These are phyloP conservation scores for Candida methanosorbosa DNA, from an alignment of 805 yeast species.

Conservation along the genomic window DNA sequence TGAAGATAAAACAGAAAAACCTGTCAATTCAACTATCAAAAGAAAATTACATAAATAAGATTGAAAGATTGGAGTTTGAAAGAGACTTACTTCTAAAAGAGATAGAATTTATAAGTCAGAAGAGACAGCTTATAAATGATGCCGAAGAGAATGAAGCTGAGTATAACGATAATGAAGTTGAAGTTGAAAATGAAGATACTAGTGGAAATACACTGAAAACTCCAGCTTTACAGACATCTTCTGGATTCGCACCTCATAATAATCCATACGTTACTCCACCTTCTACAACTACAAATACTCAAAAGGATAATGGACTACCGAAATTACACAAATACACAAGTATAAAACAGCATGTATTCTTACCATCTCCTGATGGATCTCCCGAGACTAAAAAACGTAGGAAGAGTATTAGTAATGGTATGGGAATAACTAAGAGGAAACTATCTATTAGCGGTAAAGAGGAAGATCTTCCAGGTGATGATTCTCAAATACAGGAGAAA, in stretches of 20 bases:
- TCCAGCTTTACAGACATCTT: neutral
- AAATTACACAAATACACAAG: neutral
- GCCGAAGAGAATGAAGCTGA: neutral
- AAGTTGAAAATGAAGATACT: neutral
- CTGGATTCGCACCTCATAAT: neutral
- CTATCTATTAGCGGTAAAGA: no score
- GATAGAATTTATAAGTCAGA: slow-evolving; percentile 10
- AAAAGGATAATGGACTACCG: no score
- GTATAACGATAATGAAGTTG: neutral
- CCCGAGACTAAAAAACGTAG: no score
- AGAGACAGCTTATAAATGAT: neutral
- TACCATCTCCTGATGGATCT: no score
- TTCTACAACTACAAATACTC: neutral
- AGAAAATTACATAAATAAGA: slow-evolving; percentile 9
- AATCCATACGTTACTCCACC: neutral
- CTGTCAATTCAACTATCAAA: slow-evolving; percentile 9
- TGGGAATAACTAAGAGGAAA: no score
- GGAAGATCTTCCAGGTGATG: no score
- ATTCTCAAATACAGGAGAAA: no score
- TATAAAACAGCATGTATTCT: no score
- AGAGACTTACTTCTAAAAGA: slow-evolving; percentile 15
- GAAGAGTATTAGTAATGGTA: no score
- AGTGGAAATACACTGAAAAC: neutral
- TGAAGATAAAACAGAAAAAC: slow-evolving; percentile 11
- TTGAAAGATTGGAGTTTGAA: slow-evolving; percentile 15